Conservation (phyloP, 2,329 filamentous ascomycete genomes). For the Sarocladium oryzae region DNA sequence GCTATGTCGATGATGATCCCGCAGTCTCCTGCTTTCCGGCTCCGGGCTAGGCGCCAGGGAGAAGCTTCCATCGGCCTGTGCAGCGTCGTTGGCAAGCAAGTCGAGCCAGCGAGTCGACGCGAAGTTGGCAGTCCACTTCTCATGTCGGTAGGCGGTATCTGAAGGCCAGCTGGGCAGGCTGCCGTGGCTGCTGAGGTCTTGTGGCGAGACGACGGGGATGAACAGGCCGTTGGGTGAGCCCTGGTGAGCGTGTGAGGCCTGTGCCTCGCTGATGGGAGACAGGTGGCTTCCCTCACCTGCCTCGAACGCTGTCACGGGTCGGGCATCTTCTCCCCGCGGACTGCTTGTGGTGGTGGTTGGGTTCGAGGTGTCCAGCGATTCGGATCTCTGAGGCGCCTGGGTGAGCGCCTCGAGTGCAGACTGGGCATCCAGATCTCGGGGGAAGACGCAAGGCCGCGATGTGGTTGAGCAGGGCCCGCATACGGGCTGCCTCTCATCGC, state of each 20-base stretch:
- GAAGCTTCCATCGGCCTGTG: conserved; percentile 24
- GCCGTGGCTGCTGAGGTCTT: background rate
- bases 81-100: conserved; percentile 12
- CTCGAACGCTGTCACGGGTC: no score
- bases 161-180: conserved; percentile 12
- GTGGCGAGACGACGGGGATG: background rate
- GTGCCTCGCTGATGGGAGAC: conserved; percentile 1
- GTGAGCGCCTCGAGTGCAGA: conserved; percentile 8
- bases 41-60: conserved; percentile 18
- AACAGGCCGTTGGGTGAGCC: conserved; percentile 1
- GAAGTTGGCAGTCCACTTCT: conserved; percentile 22
- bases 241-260: background rate
- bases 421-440: conserved; percentile 3
- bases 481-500: conserved; percentile 34
- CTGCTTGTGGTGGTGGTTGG: background rate
- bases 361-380: background rate
- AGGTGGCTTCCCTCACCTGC: background rate
- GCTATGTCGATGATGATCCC: background rate
- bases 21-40: conserved; percentile 10
- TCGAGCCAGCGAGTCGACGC: conserved; percentile 16
- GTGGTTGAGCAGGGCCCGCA: conserved; percentile 20
- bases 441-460: conserved; percentile 18
- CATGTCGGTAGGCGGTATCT: conserved; percentile 14
- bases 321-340: background rate
- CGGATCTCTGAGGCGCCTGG: background rate